Base-by-base conservation (phyloP, 129 eudicot genomes). In the Flaveria robusta region DNA sequence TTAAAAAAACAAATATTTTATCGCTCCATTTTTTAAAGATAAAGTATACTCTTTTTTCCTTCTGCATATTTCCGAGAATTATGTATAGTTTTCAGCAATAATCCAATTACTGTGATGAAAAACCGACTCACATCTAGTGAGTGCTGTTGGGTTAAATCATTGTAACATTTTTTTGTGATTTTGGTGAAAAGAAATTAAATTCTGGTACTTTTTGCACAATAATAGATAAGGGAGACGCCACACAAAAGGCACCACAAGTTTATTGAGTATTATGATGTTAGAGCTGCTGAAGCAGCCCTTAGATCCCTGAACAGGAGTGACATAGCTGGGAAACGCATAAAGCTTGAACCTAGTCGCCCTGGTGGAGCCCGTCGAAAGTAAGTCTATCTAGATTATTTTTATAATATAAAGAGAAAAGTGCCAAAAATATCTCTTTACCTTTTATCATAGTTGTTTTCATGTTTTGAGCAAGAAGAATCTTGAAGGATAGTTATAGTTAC, bases 281-380 rank as follows among this genome's bases (percentile, higher is more conserved):
- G 98, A 85, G 89, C 91, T 18, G 94, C 98, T 59, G 98, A 93
- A 70, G 89, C 92, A 63, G 98, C 98, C 9, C 96, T 93, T 54
- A 87, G 88, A 70, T 79, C 98, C 18, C 79, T 93, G 55, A 93
- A 93, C 74, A 84, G 97, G 87, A 90, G 96, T 84, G 97, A 93
- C 69, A 90, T 90, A 42, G 98, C 98, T 81, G 98, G 98, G 52
- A 93, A 93, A 79, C 92, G 92, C 50, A 93, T 93, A 70, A 93
- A 93, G 86, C 97, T 93, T 47, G 97, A 93, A 79, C 97, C 95
- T 39, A 90, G 97, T 84, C 97, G 97, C 52, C 96, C 98, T 45
- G 98, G 98, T 77, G 98, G 98, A 51, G 91, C 96, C 14, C 90
- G 96, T 20, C 81, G 98, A 52, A 93, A 83, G 98, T 92, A 74